Evolutionary conservation across 768 basidiomycete species (phyloP).

Genomic region (Solioccasus polychromus): DNA sequence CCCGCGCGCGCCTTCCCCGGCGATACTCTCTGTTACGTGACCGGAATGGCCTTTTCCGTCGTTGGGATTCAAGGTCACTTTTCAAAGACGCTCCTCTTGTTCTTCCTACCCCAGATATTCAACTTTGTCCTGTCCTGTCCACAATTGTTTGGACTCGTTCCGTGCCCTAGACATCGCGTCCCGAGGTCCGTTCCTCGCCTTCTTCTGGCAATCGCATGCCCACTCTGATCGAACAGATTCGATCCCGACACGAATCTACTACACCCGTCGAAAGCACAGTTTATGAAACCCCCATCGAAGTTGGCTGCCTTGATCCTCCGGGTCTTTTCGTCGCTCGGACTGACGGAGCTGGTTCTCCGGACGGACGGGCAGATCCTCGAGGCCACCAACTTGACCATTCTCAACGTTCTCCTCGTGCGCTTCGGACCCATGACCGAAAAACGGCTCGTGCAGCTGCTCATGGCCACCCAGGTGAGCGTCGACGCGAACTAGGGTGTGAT

Average conservation of each 20-base stretch:
- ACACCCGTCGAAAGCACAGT: slow-evolving; percentile 67
- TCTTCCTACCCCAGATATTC: slow-evolving; percentile 98
- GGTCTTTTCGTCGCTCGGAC: slow-evolving; percentile 56
- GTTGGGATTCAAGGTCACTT: slow-evolving; percentile 97
- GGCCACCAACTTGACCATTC: slow-evolving; percentile 86
- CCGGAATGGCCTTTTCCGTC: slow-evolving; percentile 98
- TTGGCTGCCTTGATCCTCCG: slow-evolving; percentile 55
- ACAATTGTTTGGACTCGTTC: slow-evolving; percentile 90
- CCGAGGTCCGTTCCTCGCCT: slow-evolving; percentile 59
- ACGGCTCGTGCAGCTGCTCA: slow-evolving; percentile 67
- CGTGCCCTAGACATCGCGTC: slow-evolving; percentile 91
- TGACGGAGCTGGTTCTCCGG: slow-evolving; percentile 62
- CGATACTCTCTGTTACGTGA: slow-evolving; percentile 95
- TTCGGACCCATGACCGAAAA: slow-evolving; percentile 87
- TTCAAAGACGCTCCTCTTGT: slow-evolving; percentile 92
- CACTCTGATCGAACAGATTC: slow-evolving; percentile 46
- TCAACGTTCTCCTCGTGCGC: slow-evolving; percentile 79
- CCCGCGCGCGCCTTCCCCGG: slow-evolving; percentile 94
- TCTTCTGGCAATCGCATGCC: not conserved
- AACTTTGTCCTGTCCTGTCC: slow-evolving; percentile 95
- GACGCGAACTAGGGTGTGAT: too few relatives aligned
- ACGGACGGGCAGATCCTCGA: slow-evolving; percentile 57
- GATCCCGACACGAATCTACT: slow-evolving; percentile 74
- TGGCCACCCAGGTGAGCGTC: slow-evolving; percentile 63
- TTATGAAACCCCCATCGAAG: slow-evolving; percentile 55